Evolutionary conservation across 2,329 filamentous ascomycete genomes (phyloP).

Genomic region (Colletotrichum tropicicola): DNA sequence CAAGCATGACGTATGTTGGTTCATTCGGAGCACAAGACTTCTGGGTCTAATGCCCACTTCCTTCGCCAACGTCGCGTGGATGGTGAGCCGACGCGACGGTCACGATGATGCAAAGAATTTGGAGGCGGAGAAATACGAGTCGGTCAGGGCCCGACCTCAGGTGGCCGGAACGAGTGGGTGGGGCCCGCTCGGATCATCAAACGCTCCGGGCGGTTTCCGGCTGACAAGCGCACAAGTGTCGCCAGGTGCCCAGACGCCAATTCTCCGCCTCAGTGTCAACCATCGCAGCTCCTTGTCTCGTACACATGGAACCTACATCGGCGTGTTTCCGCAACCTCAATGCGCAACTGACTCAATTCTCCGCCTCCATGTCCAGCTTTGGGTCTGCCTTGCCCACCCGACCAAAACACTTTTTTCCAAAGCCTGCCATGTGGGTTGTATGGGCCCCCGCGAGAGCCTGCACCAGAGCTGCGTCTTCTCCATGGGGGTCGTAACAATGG

Average conservation of each 20-base stretch:
- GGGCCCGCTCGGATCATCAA: not conserved
- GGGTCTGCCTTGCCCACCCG: not conserved
- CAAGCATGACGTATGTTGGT: constrained; percentile 6
- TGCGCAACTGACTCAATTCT: constrained; percentile 26
- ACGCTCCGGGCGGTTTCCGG: not conserved
- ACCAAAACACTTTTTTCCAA: not conserved
- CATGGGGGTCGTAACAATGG: constrained; percentile 15
- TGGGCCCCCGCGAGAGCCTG: constrained; percentile 20
- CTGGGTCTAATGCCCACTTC: not conserved
- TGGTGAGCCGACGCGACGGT: not conserved
- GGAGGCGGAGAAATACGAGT: constrained; percentile 22
- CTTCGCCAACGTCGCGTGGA: not conserved
- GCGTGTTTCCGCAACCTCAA: not conserved
- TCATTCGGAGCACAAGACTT: not conserved
- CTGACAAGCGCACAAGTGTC: not conserved
- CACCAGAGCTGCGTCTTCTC: constrained; percentile 16
- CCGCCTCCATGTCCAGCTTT: constrained; percentile 1
- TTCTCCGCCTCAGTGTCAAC: constrained; percentile 18
- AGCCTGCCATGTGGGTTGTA: constrained; percentile 17
- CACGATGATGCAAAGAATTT: not conserved
- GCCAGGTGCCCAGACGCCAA: not conserved
- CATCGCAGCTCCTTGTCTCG: too few species aligned
- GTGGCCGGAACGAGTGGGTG: not conserved
- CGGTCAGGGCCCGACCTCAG: not conserved
- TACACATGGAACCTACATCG: not conserved